Conservation (phyloP, 78 protist genomes). For the Dictyostelium brefeldianum region DNA sequence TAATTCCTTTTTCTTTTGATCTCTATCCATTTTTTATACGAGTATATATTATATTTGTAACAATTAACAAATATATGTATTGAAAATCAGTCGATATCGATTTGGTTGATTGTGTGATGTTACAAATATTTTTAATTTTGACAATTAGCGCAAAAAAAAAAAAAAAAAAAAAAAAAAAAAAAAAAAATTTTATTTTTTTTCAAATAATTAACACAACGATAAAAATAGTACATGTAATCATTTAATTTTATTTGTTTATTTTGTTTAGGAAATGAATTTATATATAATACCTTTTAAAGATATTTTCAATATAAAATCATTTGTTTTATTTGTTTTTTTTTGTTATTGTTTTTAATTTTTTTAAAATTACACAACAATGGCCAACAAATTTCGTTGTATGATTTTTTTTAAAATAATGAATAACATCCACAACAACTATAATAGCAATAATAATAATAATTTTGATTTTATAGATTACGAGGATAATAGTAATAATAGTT, state of each 20-base stretch:
- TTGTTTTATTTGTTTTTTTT: background rate
- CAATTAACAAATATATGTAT: no score
- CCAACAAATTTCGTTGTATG: no score
- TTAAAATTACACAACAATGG: background rate
- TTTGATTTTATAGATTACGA: no score
- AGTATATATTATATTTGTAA: background rate
- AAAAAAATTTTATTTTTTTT: background rate
- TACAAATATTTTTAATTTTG: background rate
- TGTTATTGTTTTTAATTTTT: background rate
- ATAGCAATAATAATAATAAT: background rate
- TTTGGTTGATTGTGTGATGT: background rate
- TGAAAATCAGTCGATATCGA: background rate
- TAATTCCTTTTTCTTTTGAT: conserved; percentile 75
- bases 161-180: background rate
- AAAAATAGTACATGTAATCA: background rate
- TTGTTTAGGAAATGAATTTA: background rate
- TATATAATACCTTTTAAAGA: no score
- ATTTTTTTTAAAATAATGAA: no score
- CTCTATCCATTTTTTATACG: conserved; percentile 40
- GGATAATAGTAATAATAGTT: no score
- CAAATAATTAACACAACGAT: no score
- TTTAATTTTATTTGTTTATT: no score
- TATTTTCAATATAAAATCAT: background rate
- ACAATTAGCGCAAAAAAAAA: background rate
- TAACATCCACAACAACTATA: background rate